Percentiles rank a stretch among this genome's conserved stretches.
Evolutionary conservation across 805 yeast species (phyloP).

Genomic region (Candida easanensis): DNA sequence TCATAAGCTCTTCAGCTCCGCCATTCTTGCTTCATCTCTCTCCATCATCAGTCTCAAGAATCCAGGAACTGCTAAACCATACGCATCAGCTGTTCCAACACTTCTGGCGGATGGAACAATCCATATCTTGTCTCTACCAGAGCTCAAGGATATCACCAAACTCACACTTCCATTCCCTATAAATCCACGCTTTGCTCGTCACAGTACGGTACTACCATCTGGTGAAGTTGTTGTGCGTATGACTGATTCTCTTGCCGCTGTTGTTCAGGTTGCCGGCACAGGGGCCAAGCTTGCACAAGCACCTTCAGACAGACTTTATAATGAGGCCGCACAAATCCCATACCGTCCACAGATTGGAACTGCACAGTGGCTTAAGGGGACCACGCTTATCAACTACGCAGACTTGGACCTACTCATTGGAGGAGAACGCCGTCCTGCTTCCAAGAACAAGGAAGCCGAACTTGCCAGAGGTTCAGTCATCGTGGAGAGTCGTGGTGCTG

Average conservation of each 20-base stretch:
- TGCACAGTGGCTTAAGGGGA: conserved; percentile 83
- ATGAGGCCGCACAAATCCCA: conserved; percentile 65
- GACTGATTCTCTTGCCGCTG: conserved; percentile 50
- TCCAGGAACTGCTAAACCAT: conserved; percentile 22
- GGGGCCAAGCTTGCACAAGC: conserved; percentile 3
- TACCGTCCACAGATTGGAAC: conserved; percentile 78
- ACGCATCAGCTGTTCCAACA: conserved; percentile 47
- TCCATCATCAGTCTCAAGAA: conserved; percentile 35
- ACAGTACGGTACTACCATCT: conserved; percentile 46
- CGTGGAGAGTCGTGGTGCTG: conserved; percentile 15
- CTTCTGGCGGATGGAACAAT: conserved; percentile 46
- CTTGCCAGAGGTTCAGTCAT: conserved; percentile 45
- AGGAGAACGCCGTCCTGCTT: conserved; percentile 67
- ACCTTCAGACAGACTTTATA: conserved; percentile 61
- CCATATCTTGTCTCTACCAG: conserved; percentile 52
- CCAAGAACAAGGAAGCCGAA: conserved; percentile 57
- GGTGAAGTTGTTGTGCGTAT: conserved; percentile 60
- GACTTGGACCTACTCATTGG: conserved; percentile 69
- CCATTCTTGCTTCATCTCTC: conserved; percentile 48
- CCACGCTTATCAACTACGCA: conserved; percentile 52
- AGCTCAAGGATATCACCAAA: conserved; percentile 55
- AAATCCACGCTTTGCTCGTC: conserved; percentile 38
- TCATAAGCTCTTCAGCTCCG: conserved; percentile 55
- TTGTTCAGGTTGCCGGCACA: conserved; percentile 31
- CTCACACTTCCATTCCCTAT: conserved; percentile 43